A percentile compares a stretch with the other conserved stretches of the same genome.
Conservation (phyloP, 2,329 filamentous ascomycete species). For the Huntiella abstrusa region DNA sequence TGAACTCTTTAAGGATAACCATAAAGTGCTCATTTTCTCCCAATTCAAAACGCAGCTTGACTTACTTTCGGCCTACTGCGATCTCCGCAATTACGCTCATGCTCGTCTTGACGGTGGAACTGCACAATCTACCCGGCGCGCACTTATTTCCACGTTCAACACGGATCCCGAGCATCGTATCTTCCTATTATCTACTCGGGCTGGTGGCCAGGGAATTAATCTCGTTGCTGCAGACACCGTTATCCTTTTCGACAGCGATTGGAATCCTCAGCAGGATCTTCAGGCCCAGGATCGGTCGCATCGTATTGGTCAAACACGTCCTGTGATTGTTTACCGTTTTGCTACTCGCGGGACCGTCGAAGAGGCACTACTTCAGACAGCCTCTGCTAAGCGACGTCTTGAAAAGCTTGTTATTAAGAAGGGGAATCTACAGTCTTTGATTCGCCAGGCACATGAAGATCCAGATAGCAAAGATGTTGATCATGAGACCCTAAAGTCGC, state of each 20-base stretch:
- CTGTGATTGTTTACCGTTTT: slow-evolving; percentile 83
- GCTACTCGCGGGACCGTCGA: slow-evolving; percentile 89
- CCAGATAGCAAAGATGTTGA: slow-evolving; percentile 28
- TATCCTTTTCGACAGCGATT: slow-evolving; percentile 71
- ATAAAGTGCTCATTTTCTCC: slow-evolving; percentile 91
- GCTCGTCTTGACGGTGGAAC: slow-evolving; percentile 88
- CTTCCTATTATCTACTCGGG: slow-evolving; percentile 77
- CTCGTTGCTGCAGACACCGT: slow-evolving; percentile 82
- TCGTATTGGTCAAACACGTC: slow-evolving; percentile 79
- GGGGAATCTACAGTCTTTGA: slow-evolving; percentile 58
- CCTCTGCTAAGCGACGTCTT: slow-evolving; percentile 75
- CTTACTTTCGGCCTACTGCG: slow-evolving; percentile 73
- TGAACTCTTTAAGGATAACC: slow-evolving; percentile 49
- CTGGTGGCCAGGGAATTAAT: slow-evolving; percentile 90
- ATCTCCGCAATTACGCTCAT: slow-evolving; percentile 59
- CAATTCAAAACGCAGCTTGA: slow-evolving; percentile 93
- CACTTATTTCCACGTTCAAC: slow-evolving; percentile 59
- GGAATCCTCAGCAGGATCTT: slow-evolving; percentile 93
- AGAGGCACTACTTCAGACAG: slow-evolving; percentile 66
- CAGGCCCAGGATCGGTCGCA: slow-evolving; percentile 93
- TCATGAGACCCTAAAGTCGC: slow-evolving; percentile 39
- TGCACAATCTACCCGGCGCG: slow-evolving; percentile 49
- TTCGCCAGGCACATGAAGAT: slow-evolving; percentile 11
- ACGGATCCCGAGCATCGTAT: slow-evolving; percentile 45
- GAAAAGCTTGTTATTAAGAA: slow-evolving; percentile 95